Evolutionary conservation across 2,329 filamentous ascomycete species (phyloP).

Genomic region (Helicocarpus griseus): DNA sequence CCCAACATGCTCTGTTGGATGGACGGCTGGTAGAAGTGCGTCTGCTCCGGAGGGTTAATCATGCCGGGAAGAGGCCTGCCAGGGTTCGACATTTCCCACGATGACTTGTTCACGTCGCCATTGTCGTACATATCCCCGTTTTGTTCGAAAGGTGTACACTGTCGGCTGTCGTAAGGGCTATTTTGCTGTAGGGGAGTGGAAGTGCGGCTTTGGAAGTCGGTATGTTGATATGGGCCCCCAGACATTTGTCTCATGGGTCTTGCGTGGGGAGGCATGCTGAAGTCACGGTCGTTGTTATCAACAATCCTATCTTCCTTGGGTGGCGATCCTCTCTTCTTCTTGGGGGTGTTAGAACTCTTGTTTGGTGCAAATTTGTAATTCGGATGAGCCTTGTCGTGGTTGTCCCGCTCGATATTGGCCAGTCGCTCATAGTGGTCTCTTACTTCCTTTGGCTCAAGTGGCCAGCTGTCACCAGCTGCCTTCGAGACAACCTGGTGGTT

Average conservation of each 20-base stretch:
- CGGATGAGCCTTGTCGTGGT: constrained; percentile 77
- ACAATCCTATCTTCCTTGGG: constrained; percentile 31
- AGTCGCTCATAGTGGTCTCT: constrained; percentile 67
- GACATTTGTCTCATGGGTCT: constrained; percentile 16
- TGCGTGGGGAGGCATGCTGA: constrained; percentile 14
- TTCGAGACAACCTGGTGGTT: constrained; percentile 91
- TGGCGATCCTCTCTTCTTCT: constrained; percentile 38
- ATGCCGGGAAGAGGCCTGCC: constrained; percentile 39
- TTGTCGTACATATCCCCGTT: constrained; percentile 8
- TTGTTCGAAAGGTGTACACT: constrained; percentile 11
- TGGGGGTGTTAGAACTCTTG: constrained; percentile 45
- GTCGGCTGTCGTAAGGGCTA: constrained; percentile 12
- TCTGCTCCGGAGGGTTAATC: constrained; percentile 36
- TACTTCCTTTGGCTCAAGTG: constrained; percentile 62
- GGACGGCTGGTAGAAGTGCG: constrained; percentile 44
- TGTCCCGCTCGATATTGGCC: constrained; percentile 70
- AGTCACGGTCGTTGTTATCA: constrained; percentile 27
- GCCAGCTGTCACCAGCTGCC: constrained; percentile 81
- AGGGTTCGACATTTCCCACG: constrained; percentile 45
- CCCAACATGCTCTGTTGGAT: constrained; percentile 33
- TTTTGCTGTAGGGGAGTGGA: constrained; percentile 26
- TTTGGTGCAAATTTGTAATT: constrained; percentile 89
- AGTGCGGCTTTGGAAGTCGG: constrained; percentile 21
- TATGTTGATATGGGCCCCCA: constrained; percentile 20
- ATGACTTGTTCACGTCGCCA: constrained; percentile 28